Conservation (phyloP, 208 protist genomes). For the Trypanosoma scelopori region DNA sequence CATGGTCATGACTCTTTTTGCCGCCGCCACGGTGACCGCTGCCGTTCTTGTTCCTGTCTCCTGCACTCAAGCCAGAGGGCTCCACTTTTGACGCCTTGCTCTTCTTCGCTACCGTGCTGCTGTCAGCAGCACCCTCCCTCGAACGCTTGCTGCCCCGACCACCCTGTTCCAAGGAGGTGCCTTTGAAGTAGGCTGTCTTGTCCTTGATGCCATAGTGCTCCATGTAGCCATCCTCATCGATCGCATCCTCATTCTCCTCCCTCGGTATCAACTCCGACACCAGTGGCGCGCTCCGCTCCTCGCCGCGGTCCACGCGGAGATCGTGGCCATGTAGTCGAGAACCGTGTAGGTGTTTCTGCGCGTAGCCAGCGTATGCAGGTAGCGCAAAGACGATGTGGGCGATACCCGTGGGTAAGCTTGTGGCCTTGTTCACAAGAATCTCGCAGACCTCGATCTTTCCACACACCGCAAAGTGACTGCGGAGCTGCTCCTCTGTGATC, state of each 20-base stretch:
- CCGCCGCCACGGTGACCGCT: slow-evolving; percentile 6
- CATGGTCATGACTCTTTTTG: neutral
- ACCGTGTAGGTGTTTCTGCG: slow-evolving; percentile 78
- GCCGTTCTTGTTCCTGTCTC: no score
- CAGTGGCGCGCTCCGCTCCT: slow-evolving; percentile 67
- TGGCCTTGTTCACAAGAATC: slow-evolving; percentile 78
- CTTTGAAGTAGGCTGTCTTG: slow-evolving; percentile 81
- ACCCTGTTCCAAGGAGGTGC: slow-evolving; percentile 63
- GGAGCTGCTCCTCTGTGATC: slow-evolving; percentile 75
- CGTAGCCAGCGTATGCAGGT: slow-evolving; percentile 83
- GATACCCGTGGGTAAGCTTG: slow-evolving; percentile 73
- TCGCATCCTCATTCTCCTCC: slow-evolving; percentile 47
- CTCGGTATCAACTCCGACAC: slow-evolving; percentile 37
- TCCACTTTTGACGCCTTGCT: slow-evolving; percentile 12
- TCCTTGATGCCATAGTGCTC: slow-evolving; percentile 74
- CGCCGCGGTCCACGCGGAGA: slow-evolving; percentile 87
- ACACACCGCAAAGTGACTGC: slow-evolving; percentile 73
- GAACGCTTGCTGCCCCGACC: slow-evolving; percentile 20
- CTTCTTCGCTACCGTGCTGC: slow-evolving; percentile 16
- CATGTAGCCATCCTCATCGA: slow-evolving; percentile 79
- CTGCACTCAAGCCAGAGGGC: no score
- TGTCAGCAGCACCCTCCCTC: slow-evolving; percentile 22
- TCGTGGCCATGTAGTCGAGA: slow-evolving; percentile 74
- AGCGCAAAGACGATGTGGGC: slow-evolving; percentile 73
- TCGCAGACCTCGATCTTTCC: slow-evolving; percentile 66